These are phyloP conservation scores for Penicillium sp. DNA, from an alignment of 2,329 filamentous ascomycete species.

Conservation along the genomic window DNA sequence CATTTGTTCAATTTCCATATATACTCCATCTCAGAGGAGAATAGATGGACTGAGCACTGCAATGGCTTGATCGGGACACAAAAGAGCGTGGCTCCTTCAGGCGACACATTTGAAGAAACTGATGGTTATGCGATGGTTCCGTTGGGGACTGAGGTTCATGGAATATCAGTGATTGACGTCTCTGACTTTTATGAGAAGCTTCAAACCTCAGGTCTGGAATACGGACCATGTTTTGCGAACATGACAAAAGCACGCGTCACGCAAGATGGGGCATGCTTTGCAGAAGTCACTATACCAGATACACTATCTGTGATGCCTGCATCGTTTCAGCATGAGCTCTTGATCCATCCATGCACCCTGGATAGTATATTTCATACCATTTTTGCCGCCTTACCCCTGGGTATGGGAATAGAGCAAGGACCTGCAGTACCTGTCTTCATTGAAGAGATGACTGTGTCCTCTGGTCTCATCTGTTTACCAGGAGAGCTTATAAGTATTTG, in stretches of 20 bases:
- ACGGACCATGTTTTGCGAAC: slow-evolving; percentile 31
- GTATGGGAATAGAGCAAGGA: slow-evolving; percentile 7
- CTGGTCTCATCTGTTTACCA: not conserved
- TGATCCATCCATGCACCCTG: slow-evolving; percentile 34
- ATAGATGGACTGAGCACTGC: slow-evolving; percentile 29
- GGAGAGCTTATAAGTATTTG: slow-evolving; percentile 12
- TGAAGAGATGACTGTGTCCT: slow-evolving; percentile 19
- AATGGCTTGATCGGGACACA: slow-evolving; percentile 11
- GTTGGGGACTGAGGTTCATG: not conserved
- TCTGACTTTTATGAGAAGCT: slow-evolving; percentile 27
- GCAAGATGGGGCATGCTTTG: slow-evolving; percentile 10
- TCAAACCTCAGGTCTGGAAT: slow-evolving; percentile 25
- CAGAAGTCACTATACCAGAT: slow-evolving; percentile 26
- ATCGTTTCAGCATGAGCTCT: slow-evolving; percentile 23
- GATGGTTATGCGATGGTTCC: not conserved
- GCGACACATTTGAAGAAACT: not conserved
- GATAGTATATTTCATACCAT: slow-evolving; percentile 34
- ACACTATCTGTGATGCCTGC: slow-evolving; percentile 29
- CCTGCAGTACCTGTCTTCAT: slow-evolving; percentile 24
- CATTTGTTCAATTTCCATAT: slow-evolving; percentile 19
- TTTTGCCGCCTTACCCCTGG: slow-evolving; percentile 19
- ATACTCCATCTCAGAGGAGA: slow-evolving; percentile 20
- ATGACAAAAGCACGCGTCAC: slow-evolving; percentile 15
- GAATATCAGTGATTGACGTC: slow-evolving; percentile 18
- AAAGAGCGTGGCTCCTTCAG: not conserved